phyloP scores from a whole-genome alignment of 2,329 filamentous ascomycete genomes.

The Akanthomyces lecanii region DNA sequence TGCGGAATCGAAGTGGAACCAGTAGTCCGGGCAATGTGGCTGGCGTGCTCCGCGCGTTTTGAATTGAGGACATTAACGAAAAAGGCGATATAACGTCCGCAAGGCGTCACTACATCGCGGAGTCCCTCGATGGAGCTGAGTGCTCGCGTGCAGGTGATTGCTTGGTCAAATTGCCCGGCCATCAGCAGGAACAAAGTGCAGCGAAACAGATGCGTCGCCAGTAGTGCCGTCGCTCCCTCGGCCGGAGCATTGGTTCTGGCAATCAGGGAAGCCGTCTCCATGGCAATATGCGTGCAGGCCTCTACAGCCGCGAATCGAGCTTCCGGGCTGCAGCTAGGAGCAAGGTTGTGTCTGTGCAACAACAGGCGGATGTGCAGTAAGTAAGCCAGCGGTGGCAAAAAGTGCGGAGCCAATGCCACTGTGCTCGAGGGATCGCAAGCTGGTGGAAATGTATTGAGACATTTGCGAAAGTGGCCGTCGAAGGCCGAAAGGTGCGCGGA shows the following conservation, averaged over 20 bases:
- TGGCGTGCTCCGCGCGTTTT: slow-evolving; percentile 45
- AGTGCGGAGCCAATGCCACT: slow-evolving; percentile 66
- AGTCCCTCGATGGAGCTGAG: slow-evolving; percentile 66
- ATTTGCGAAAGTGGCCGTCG: slow-evolving; percentile 74
- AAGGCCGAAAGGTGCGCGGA: slow-evolving; percentile 68
- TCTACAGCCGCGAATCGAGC: slow-evolving; percentile 70
- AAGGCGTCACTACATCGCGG: slow-evolving; percentile 69
- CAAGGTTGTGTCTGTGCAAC: slow-evolving; percentile 84
- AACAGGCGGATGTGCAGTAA: slow-evolving; percentile 80
- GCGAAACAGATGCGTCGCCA: slow-evolving; percentile 83
- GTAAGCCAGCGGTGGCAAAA: slow-evolving; percentile 70
- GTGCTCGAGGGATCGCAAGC: slow-evolving; percentile 65
- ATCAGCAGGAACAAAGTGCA: slow-evolving; percentile 77
- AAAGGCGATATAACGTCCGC: slow-evolving; percentile 76
- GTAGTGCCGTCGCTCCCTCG: slow-evolving; percentile 66
- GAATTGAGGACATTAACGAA: slow-evolving; percentile 66
- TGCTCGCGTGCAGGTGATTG: slow-evolving; percentile 67
- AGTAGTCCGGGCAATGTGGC: slow-evolving; percentile 31
- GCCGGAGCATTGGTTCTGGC: slow-evolving; percentile 58
- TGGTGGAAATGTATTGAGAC: slow-evolving; percentile 70
- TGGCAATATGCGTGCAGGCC: slow-evolving; percentile 67
- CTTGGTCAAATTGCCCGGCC: slow-evolving; percentile 66
- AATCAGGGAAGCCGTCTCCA: slow-evolving; percentile 75
- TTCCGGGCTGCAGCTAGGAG: slow-evolving; percentile 61
- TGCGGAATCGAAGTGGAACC: slow-evolving; percentile 28